Conservation (phyloP, 2,329 filamentous ascomycete genomes). For the Trichoderma simmonsii region DNA sequence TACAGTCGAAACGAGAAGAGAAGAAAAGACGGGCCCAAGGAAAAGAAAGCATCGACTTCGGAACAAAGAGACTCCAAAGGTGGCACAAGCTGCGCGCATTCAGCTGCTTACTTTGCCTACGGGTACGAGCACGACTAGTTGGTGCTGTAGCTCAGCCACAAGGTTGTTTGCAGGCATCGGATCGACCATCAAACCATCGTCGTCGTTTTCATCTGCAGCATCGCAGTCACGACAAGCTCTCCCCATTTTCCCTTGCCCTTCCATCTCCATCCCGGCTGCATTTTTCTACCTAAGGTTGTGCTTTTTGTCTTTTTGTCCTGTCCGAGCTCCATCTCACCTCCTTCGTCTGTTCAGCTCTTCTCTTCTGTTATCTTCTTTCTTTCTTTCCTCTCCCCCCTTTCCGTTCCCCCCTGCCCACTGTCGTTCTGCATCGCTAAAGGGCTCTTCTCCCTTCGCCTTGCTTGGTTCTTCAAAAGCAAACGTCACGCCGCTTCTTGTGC, state of each 20-base stretch:
- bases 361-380: background rate
- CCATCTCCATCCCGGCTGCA: background rate
- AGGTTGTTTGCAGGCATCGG: conserved; percentile 3
- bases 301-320: background rate
- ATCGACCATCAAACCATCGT: background rate
- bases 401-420: background rate
- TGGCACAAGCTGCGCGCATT: background rate
- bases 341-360: background rate
- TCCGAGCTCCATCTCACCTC: background rate
- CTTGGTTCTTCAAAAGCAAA: background rate
- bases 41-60: background rate
- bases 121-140: background rate
- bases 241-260: background rate
- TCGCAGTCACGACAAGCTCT: background rate
- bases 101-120: background rate
- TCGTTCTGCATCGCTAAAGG: background rate
- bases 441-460: background rate
- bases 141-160: conserved; percentile 9
- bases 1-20: conserved; percentile 22
- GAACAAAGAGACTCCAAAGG: background rate
- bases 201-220: conserved; percentile 14
- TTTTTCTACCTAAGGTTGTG: background rate
- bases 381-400: background rate
- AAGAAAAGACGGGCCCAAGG: background rate
- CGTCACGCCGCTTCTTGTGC: conserved; percentile 13